Evolutionary conservation across 192 early-diverging fungal species (phyloP).

Genomic region (Coemansia biformis): DNA sequence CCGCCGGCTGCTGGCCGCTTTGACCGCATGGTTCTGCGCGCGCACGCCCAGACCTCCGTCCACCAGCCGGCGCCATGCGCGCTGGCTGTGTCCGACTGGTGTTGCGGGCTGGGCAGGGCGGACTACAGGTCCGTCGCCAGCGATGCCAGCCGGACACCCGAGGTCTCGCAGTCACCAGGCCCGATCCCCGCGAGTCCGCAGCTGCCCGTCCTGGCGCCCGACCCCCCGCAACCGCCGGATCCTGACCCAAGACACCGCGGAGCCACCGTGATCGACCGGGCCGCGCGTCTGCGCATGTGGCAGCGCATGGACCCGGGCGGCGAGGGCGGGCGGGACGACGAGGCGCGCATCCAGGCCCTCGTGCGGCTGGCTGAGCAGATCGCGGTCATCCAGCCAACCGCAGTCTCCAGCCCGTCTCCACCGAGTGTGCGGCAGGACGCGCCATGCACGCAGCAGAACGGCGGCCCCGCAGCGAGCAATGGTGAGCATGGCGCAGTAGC

Average conservation of each 20-base stretch:
- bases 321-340: slow-evolving; percentile 3
- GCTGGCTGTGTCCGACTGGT: too few species aligned
- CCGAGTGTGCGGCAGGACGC: not conserved
- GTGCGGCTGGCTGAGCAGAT: slow-evolving; percentile 23
- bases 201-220: too few species aligned
- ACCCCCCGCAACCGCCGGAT: too few species aligned
- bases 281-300: slow-evolving; percentile 19
- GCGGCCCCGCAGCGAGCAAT: not conserved
- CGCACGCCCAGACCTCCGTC: too few species aligned
- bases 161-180: too few species aligned
- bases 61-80: not conserved
- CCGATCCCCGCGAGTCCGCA: too few species aligned
- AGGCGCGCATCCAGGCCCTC: slow-evolving; percentile 14
- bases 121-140: too few species aligned
- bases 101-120: too few species aligned
- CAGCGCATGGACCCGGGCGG: slow-evolving; percentile 3
- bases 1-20: not conserved
- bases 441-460: not conserved
- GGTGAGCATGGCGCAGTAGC: too few species aligned
- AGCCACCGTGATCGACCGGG: slow-evolving; percentile 14
- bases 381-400: not conserved
- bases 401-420: not conserved
- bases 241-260: not conserved
- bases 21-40: not conserved
- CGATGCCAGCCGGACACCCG: too few species aligned